phyloP scores from a whole-genome alignment of 2,329 filamentous ascomycete species.

The Dothistroma pini region DNA sequence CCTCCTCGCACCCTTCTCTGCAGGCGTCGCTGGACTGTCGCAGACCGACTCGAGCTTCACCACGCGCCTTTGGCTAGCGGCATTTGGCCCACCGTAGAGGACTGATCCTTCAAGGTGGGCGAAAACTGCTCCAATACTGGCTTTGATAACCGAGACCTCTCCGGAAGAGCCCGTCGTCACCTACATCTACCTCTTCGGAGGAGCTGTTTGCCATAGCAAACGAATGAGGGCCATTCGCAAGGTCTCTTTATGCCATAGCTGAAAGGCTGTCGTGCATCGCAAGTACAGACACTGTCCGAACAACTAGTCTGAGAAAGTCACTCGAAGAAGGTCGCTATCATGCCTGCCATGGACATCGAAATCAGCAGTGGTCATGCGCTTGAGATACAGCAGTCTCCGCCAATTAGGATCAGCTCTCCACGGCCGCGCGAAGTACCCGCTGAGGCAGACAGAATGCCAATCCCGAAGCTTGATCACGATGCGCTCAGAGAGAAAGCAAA shows the following conservation, averaged over 20 bases:
- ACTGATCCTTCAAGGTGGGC: conserved; percentile 49
- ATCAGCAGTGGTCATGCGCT: conserved; percentile 21
- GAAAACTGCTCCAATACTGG: conserved; percentile 35
- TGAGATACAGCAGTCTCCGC: conserved; percentile 30
- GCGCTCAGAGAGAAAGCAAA: conserved; percentile 36
- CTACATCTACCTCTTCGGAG: neutral
- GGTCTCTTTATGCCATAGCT: neutral
- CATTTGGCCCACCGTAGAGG: conserved; percentile 44
- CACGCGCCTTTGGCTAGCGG: conserved; percentile 46
- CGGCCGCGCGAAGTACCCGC: conserved; percentile 24
- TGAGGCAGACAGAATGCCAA: conserved; percentile 21
- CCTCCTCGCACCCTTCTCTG: conserved; percentile 35
- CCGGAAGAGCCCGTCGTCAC: neutral
- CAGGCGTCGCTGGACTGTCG: conserved; percentile 32
- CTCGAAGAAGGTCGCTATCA: conserved; percentile 6
- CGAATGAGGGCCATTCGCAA: neutral
- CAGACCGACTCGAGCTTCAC: conserved; percentile 47
- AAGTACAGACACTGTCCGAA: conserved; percentile 2
- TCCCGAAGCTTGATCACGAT: conserved; percentile 35
- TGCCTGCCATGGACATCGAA: conserved; percentile 38
- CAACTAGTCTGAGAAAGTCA: neutral
- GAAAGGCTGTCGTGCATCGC: neutral
- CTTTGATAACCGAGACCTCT: neutral
- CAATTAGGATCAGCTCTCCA: conserved; percentile 32
- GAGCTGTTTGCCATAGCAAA: conserved; percentile 4